A percentile compares a stretch with the other conserved stretches of the same genome.
These are phyloP conservation scores for Mrakia blollopis DNA, from an alignment of 768 basidiomycete genomes.

Conservation along the genomic window DNA sequence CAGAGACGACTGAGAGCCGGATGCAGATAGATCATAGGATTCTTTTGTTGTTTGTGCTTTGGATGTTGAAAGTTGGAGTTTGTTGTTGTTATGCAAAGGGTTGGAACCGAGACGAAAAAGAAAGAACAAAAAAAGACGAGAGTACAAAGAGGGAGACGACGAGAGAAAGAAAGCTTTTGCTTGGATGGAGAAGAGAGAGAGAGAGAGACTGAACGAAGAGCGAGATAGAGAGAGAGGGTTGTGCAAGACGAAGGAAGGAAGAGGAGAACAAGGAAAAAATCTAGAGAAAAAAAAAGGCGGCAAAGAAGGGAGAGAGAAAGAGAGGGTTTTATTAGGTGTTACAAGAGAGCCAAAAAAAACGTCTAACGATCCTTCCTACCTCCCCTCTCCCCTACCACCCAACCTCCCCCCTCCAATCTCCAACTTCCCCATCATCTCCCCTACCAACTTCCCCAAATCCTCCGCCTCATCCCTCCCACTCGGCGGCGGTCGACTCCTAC, in stretches of 20 bases:
- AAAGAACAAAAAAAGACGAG: no score
- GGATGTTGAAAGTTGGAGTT: no score
- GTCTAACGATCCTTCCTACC: not conserved
- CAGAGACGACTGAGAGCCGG: no score
- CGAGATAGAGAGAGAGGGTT: not conserved
- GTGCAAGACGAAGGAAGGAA: not conserved
- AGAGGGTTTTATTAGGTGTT: no score
- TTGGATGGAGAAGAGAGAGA: not conserved
- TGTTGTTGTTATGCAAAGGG: no score
- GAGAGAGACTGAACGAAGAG: no score
- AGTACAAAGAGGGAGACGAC: no score
- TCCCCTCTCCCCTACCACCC: not conserved
- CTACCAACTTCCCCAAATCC: not conserved
- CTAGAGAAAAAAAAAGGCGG: not conserved
- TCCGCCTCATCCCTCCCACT: slow-evolving; percentile 7
- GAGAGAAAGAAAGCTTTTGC: not conserved
- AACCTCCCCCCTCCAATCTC: not conserved
- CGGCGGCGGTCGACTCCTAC: not conserved
- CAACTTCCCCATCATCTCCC: not conserved
- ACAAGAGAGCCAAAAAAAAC: no score
- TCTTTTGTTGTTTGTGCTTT: no score
- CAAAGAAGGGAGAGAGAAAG: not conserved
- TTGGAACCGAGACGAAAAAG: no score
- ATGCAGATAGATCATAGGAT: no score
- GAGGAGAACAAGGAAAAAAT: not conserved